Evolutionary conservation across 305 asterid species (phyloP).

Genomic region (Fraxinus ornus): DNA sequence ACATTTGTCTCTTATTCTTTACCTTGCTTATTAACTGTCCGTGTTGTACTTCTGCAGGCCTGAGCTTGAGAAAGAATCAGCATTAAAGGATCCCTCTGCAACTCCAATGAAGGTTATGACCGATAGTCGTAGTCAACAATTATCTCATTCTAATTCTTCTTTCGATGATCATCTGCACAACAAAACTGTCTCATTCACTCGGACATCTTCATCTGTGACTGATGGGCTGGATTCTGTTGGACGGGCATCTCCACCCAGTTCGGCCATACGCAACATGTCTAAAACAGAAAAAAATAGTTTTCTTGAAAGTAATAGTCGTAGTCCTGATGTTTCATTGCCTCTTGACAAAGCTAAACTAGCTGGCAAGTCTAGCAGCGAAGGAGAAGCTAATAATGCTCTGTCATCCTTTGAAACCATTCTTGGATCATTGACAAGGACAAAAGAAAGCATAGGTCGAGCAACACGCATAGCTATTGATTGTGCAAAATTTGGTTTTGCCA

Average conservation of each 20-base stretch:
- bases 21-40: slow-evolving; percentile 2
- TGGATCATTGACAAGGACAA: slow-evolving; percentile 74
- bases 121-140: slow-evolving; percentile 23
- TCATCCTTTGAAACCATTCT: slow-evolving; percentile 66
- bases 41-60: slow-evolving; percentile 33
- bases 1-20: slow-evolving; percentile 11
- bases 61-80: slow-evolving; percentile 39
- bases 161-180: slow-evolving; percentile 45
- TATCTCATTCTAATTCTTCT: slow-evolving; percentile 41
- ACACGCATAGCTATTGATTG: slow-evolving; percentile 86
- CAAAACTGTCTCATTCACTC: slow-evolving; percentile 49
- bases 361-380: slow-evolving; percentile 58
- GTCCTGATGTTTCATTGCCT: slow-evolving; percentile 53
- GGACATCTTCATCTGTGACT: slow-evolving; percentile 54
- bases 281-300: slow-evolving; percentile 39
- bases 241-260: slow-evolving; percentile 50
- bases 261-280: slow-evolving; percentile 49
- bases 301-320: slow-evolving; percentile 46
- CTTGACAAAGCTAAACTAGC: slow-evolving; percentile 47
- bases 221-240: slow-evolving; percentile 45
- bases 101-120: slow-evolving; percentile 40
- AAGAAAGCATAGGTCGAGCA: slow-evolving; percentile 81
- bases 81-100: slow-evolving; percentile 35
- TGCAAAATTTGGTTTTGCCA: slow-evolving; percentile 76
- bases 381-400: slow-evolving; percentile 40